Conservation (phyloP, 768 basidiomycete species). For the Pluteus cervinus region DNA sequence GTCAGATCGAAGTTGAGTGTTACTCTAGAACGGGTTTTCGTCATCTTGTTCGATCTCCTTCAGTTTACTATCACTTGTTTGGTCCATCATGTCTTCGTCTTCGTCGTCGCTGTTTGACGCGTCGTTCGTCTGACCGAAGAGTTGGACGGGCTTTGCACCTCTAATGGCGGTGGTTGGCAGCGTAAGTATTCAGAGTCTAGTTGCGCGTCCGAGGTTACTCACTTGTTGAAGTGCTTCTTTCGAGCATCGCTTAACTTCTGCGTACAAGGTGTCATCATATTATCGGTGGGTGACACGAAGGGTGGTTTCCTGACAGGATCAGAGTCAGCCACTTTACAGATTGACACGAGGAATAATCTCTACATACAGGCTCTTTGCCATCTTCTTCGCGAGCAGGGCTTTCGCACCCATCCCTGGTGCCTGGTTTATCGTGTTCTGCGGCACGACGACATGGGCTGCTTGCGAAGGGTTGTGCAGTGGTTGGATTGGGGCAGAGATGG, state of each 20-base stretch:
- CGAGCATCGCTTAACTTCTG: conserved; percentile 87
- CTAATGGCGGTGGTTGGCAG: conserved; percentile 25
- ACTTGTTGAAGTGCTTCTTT: conserved; percentile 95
- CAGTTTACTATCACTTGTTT: conserved; percentile 26
- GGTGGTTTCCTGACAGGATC: conserved; percentile 63
- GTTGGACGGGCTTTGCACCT: conserved; percentile 53
- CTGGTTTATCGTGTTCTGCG: conserved; percentile 58
- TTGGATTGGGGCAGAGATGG: conserved; percentile 55
- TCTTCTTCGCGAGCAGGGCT: conserved; percentile 87
- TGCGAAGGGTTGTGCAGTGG: conserved; percentile 84
- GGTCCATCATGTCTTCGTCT: conserved; percentile 21
- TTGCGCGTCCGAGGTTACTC: conserved; percentile 20
- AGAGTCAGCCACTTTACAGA: conserved; percentile 6
- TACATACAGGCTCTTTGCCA: conserved; percentile 83
- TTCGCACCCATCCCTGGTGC: conserved; percentile 80
- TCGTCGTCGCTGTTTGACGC: conserved; percentile 34
- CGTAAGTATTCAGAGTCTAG: conserved; percentile 3
- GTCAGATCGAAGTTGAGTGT: not conserved
- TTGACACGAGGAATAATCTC: not conserved
- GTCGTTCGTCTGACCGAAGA: conserved; percentile 48
- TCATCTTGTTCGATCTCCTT: conserved; percentile 40
- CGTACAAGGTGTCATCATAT: conserved; percentile 88
- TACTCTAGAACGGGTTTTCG: conserved; percentile 64
- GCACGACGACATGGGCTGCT: conserved; percentile 71
- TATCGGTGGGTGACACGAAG: conserved; percentile 91